Evolutionary conservation across 2,329 filamentous ascomycete species (phyloP), one percentile per base, ranked within the genome.

Genomic region (Keithomyces neogunnii): DNA sequence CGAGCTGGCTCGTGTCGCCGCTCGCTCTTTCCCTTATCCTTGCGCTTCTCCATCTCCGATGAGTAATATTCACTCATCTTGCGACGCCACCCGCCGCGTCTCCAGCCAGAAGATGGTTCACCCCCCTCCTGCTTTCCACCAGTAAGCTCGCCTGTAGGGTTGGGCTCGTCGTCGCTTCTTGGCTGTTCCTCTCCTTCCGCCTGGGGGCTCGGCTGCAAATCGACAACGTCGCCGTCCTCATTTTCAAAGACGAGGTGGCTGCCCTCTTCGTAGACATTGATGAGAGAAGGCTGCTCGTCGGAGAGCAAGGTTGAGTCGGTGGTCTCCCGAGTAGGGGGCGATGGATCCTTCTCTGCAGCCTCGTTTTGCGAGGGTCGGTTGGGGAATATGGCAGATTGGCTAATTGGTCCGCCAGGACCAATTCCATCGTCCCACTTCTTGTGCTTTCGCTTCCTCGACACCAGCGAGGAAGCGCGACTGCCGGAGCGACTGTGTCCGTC

Each of bases 361-460:
- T 60, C 58, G 7, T 55, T 54, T 26, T 58, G 52, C 26, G 59
- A 53, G 48, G 69, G 71, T 10, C 74, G 73, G 52, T 74, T 72
- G 2, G 93, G 93, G 57, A 81, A 84, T 59, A 97, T 96, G 29
- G 93, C 93, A 36, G 92, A 96, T 62, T 95, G 84, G 54, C 81
- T 88, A 59, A 97, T 86, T 3, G 90, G 93, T 0, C 93, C 93
- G 55, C 93, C 93, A 3, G 88, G 85, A 2, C 84, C 87, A 59
- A 81, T 78, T n/a, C 79, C 84, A 54, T 81, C 79, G 56, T 89
- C 85, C 75, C 81, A 85, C 65, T 77, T 84, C 71, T 77, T 87
- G 63, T 76, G 76, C 61, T 80, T 84, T 47, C 82, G 80, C 54
- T 83, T 80, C 51, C 79, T 77, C n/a, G 77, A 76, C 55, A 72